These are phyloP conservation scores for Saxispiralis lemnorum DNA, from an alignment of 495 filamentous ascomycete species.

Conservation along the genomic window DNA sequence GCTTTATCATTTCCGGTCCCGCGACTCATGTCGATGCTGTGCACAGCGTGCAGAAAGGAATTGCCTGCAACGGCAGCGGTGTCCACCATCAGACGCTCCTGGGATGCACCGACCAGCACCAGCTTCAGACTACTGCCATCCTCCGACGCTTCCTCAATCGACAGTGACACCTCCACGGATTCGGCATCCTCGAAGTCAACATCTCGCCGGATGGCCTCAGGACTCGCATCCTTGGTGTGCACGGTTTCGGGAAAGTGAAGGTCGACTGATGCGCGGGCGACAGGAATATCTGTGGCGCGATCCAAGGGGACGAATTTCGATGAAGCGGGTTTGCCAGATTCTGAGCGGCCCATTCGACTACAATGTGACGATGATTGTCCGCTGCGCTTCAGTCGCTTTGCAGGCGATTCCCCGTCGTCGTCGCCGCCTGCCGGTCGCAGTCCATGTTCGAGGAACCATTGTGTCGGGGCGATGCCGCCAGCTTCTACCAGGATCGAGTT, in stretches of 20 bases:
- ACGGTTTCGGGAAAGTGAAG: conserved; percentile 9
- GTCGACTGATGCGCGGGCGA: conserved; percentile 9
- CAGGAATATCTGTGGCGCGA: neutral
- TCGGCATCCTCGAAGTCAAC: conserved; percentile 8
- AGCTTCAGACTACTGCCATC: too few relatives aligned
- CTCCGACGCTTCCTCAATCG: neutral
- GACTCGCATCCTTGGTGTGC: neutral
- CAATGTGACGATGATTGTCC: too few relatives aligned
- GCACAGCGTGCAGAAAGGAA: too few relatives aligned
- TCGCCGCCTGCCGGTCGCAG: neutral
- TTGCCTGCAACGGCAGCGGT: too few relatives aligned
- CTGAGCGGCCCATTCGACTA: too few relatives aligned
- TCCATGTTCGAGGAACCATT: conserved; percentile 9
- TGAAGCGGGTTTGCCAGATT: neutral
- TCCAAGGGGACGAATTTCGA: neutral
- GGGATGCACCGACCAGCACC: too few relatives aligned
- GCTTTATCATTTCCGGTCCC: too few relatives aligned
- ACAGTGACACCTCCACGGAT: neutral
- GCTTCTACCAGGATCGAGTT: conserved; percentile 11
- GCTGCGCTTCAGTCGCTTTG: conserved; percentile 5
- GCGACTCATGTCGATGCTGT: too few relatives aligned
- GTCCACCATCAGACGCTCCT: too few relatives aligned
- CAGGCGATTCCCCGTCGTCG: conserved; percentile 4
- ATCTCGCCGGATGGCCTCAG: neutral
- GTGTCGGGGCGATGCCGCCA: conserved; percentile 7